Conservation (phyloP, 2,329 filamentous ascomycete species). For the Didymella pinodella region DNA sequence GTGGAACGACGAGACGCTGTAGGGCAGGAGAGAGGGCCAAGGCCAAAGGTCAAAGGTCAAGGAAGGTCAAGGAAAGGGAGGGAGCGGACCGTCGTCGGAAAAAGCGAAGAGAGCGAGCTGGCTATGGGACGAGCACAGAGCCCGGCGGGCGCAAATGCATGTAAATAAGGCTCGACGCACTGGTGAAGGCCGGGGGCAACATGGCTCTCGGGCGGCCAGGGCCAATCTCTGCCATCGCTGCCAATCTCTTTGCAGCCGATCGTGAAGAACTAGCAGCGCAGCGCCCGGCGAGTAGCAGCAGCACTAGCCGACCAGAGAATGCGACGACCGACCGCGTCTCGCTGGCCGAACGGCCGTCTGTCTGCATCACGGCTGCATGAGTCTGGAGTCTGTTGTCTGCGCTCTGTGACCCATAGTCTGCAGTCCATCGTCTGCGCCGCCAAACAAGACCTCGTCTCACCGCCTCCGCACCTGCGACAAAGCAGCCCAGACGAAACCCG, state of each 20-base stretch:
- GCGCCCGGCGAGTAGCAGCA: background rate
- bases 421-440: no score
- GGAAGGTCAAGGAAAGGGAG: conserved; percentile 8
- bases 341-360: conserved; percentile 5
- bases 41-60: background rate
- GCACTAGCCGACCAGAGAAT: background rate
- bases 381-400: no score
- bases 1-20: background rate
- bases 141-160: conserved; percentile 1
- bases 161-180: conserved; percentile 8
- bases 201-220: background rate
- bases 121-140: conserved; percentile 5
- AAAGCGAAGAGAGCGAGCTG: conserved; percentile 21
- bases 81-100: conserved; percentile 19
- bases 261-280: background rate
- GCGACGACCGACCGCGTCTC: no score
- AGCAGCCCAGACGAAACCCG: conserved; percentile 14
- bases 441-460: conserved; percentile 7
- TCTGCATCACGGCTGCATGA: conserved; percentile 4
- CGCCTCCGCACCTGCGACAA: conserved; percentile 12
- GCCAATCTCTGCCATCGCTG: conserved; percentile 4
- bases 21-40: no score
- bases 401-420: no score
- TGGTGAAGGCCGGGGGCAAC: conserved; percentile 3
- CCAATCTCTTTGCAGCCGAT: conserved; percentile 15